Conservation (phyloP, 2,329 filamentous ascomycete genomes). For the Pseudogymnoascus sp. region DNA sequence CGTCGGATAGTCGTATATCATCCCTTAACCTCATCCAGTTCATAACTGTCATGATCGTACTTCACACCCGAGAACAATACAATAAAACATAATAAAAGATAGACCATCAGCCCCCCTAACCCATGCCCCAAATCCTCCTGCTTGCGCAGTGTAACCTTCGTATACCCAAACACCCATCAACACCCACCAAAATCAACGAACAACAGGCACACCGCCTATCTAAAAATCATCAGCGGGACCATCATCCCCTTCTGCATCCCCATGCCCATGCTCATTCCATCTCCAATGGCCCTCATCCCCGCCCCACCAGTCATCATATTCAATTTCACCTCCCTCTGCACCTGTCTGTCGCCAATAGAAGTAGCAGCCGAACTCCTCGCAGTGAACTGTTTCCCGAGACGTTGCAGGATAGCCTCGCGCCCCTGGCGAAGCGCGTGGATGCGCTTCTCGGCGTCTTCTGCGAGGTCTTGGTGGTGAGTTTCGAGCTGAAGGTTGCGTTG, state of each 20-base stretch:
- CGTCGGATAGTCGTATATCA: not conserved
- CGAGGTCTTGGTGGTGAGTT: constrained; percentile 44
- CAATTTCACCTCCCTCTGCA: not conserved
- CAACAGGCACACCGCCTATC: not conserved
- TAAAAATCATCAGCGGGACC: constrained; percentile 6
- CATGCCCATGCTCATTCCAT: not conserved
- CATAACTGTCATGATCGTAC: not conserved
- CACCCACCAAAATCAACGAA: not conserved
- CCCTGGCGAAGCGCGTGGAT: constrained; percentile 48
- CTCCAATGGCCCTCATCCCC: not conserved
- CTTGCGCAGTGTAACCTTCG: not conserved
- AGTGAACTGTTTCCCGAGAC: constrained; percentile 45
- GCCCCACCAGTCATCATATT: constrained; percentile 1
- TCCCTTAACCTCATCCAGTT: not conserved
- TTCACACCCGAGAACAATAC: not conserved
- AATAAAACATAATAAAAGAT: not conserved
- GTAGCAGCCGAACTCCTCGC: constrained; percentile 14
- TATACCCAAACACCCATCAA: constrained; percentile 2
- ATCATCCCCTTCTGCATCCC: constrained; percentile 4
- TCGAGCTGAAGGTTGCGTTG: constrained; percentile 51
- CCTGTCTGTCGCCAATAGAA: not conserved
- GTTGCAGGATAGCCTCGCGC: constrained; percentile 50
- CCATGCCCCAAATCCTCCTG: not conserved
- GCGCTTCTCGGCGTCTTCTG: constrained; percentile 48
- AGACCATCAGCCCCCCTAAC: not conserved